phyloP scores from a whole-genome alignment of 805 yeast species.

The Wickerhamiella qilinensis region DNA sequence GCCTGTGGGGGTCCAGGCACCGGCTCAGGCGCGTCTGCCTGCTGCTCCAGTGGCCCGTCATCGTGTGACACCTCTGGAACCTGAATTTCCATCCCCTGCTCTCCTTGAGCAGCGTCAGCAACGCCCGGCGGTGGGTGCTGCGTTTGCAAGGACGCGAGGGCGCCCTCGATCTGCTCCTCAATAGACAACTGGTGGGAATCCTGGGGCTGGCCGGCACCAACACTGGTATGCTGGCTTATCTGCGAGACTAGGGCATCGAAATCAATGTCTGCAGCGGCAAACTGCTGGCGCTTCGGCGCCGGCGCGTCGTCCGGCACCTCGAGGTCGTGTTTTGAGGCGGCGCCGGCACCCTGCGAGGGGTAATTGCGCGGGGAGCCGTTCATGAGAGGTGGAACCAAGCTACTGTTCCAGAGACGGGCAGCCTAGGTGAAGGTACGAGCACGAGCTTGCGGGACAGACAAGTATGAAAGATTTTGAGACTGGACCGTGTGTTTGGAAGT shows the following conservation, averaged over 20 bases:
- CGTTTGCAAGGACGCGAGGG: conserved; percentile 12
- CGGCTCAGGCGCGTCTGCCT: not conserved
- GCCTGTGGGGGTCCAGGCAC: not conserved
- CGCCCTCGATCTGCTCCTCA: conserved; percentile 17
- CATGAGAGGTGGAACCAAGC: too few relatives aligned
- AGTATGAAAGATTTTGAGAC: too few relatives aligned
- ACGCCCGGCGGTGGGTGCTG: too few relatives aligned
- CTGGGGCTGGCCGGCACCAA: conserved; percentile 3
- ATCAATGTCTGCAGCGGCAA: conserved; percentile 11
- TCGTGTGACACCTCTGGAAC: not conserved
- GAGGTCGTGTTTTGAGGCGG: not conserved
- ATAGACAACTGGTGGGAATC: conserved; percentile 9
- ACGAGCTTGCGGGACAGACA: too few relatives aligned
- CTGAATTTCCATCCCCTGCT: not conserved
- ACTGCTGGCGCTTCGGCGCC: not conserved
- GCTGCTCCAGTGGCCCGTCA: not conserved
- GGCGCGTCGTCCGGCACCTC: not conserved
- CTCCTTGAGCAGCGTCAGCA: too few relatives aligned
- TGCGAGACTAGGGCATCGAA: conserved; percentile 16
- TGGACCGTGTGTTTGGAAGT: too few relatives aligned
- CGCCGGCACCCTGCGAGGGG: not conserved
- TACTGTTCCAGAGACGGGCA: too few relatives aligned
- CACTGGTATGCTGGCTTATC: conserved; percentile 12
- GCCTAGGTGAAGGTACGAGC: too few relatives aligned
- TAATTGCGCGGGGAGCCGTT: not conserved